phyloP scores from a whole-genome alignment of 1,284 basidiomycete species.

The Rhodotorula sp. region DNA sequence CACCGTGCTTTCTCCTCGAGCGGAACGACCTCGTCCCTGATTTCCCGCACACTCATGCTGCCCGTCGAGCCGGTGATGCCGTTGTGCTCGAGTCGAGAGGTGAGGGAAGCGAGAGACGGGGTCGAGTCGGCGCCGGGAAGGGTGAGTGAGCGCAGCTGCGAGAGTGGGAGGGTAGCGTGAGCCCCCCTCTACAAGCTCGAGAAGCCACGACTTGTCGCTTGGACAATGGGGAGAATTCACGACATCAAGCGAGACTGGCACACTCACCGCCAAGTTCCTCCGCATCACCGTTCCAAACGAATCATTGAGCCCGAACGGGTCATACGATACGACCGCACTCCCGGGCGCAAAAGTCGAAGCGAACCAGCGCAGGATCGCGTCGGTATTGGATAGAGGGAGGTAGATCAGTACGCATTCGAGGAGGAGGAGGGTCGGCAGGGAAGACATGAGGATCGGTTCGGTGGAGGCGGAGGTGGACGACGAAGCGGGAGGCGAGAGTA shows the following conservation, averaged over 20 bases:
- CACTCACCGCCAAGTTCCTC: conserved; percentile 69
- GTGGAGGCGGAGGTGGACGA: conserved; percentile 27
- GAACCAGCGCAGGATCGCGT: conserved; percentile 71
- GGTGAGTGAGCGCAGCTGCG: conserved; percentile 66
- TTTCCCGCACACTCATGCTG: conserved; percentile 66
- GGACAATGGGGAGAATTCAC: background rate
- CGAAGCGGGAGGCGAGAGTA: conserved; percentile 41
- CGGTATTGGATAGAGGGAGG: conserved; percentile 63
- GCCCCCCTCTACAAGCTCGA: no score
- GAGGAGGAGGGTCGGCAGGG: conserved; percentile 72
- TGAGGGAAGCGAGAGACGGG: conserved; percentile 59
- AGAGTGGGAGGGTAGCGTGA: background rate
- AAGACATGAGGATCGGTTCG: conserved; percentile 57
- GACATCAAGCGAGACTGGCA: conserved; percentile 3
- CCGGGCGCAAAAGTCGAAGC: conserved; percentile 54
- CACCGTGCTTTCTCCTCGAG: conserved; percentile 64
- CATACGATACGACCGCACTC: conserved; percentile 63
- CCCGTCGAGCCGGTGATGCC: conserved; percentile 57
- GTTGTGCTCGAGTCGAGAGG: conserved; percentile 60
- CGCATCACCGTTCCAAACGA: conserved; percentile 84
- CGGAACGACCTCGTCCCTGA: conserved; percentile 60
- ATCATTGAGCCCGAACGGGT: conserved; percentile 83
- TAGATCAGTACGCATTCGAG: conserved; percentile 94
- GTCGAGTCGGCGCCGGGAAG: conserved; percentile 71
- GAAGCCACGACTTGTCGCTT: background rate